These are phyloP conservation scores for Odontarrhena argentea DNA, from an alignment of 345 rosid species.

Conservation along the genomic window DNA sequence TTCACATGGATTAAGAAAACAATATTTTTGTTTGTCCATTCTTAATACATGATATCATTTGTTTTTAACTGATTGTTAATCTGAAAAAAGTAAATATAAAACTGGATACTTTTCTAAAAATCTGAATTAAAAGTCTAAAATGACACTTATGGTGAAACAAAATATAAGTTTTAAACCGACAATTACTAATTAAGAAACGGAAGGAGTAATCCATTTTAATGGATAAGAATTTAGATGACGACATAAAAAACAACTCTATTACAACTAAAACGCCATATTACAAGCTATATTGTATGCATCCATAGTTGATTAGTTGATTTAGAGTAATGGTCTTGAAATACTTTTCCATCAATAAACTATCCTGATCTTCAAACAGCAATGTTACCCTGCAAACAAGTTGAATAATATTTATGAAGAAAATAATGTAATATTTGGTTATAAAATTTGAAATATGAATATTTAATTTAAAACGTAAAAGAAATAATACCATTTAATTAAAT, in stretches of 20 bases:
- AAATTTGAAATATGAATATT: neutral
- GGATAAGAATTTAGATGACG: neutral
- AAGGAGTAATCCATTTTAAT: no score
- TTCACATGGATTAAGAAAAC: no score
- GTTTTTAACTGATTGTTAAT: no score
- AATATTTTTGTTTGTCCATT: no score
- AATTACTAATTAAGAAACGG: no score
- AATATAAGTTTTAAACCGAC: no score
- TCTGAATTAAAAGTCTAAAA: no score
- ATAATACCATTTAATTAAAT: constrained; percentile 9
- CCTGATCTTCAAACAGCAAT: constrained; percentile 11
- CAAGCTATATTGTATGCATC: neutral
- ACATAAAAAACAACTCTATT: neutral
- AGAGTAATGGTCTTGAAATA: neutral
- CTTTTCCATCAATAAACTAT: neutral
- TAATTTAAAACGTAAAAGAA: neutral
- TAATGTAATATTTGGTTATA: neutral
- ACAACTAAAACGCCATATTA: neutral
- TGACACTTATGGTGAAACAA: no score
- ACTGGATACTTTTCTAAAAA: no score
- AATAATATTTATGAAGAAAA: neutral
- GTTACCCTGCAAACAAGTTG: neutral
- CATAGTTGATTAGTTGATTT: neutral
- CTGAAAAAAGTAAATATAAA: no score
- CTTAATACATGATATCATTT: no score